Conservation (phyloP, 352 stramenopile species). For the Globisporangium recalcitrans region DNA sequence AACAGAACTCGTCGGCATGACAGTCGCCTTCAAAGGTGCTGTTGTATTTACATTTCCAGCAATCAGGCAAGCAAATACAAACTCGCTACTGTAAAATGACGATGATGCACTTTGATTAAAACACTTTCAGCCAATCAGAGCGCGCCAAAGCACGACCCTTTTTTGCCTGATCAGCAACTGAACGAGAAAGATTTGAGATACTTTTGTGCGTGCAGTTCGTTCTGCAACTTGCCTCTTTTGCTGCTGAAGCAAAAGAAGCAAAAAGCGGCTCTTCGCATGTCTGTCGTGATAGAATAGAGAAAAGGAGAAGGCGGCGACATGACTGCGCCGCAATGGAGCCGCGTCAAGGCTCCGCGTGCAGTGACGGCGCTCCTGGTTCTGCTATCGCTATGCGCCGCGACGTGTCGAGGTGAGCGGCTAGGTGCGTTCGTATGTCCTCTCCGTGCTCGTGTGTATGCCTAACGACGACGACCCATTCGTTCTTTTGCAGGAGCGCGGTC, state of each 20-base stretch:
- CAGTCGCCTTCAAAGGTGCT: no score
- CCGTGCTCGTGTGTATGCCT: neutral
- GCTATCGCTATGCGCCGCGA: neutral
- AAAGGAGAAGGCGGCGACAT: neutral
- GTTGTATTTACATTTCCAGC: no score
- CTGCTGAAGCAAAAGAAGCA: neutral
- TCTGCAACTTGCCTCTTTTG: neutral
- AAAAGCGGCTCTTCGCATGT: neutral
- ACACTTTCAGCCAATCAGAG: neutral
- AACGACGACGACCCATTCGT: neutral
- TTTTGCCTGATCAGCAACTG: no score
- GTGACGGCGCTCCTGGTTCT: neutral
- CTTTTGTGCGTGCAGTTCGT: neutral
- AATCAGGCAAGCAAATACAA: no score
- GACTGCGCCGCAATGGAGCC: neutral
- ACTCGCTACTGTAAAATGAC: no score
- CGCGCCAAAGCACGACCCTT: neutral
- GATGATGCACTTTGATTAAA: neutral
- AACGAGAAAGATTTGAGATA: neutral
- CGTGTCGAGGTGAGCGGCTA: neutral
- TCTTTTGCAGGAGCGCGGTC: constrained; percentile 17
- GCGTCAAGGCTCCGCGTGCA: neutral
- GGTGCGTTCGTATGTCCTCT: neutral
- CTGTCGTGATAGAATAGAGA: neutral
- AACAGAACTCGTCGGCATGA: no score